These are phyloP conservation scores for Yamadazyma sp. DNA, from an alignment of 805 yeast species.

Conservation along the genomic window DNA sequence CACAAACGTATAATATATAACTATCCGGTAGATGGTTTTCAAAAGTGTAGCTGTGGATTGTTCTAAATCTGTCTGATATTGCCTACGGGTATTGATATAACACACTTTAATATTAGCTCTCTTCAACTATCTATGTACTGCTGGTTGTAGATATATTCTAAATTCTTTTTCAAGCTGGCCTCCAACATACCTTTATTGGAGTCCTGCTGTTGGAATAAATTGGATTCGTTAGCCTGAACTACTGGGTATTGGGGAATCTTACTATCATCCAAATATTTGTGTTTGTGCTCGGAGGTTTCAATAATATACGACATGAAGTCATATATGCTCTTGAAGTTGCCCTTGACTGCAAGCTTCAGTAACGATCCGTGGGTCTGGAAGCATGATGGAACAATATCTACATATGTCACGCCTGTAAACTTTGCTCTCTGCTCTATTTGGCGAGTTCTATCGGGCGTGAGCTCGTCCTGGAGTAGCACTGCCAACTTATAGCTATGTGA, in stretches of 20 bases:
- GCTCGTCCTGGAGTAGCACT: constrained; percentile 3
- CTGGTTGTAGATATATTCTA: constrained; percentile 11
- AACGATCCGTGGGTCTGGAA: constrained; percentile 2
- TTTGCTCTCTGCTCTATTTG: constrained; percentile 16
- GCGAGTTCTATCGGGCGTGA: constrained; percentile 10
- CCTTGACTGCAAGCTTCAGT: constrained; percentile 17
- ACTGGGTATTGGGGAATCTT: constrained; percentile 16
- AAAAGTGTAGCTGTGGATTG: no score
- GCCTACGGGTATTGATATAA: no score
- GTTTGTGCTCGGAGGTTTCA: constrained; percentile 9
- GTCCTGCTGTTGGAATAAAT: constrained; percentile 18
- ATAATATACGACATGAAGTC: constrained; percentile 14
- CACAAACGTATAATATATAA: neutral
- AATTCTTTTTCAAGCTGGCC: constrained; percentile 6
- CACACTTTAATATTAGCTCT: no score
- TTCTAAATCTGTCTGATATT: no score
- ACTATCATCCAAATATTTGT: constrained; percentile 17
- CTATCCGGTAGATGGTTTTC: neutral
- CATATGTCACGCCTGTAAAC: constrained; percentile 5
- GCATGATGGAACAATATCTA: constrained; percentile 10
- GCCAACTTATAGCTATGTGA: constrained; percentile 4
- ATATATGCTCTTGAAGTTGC: constrained; percentile 23
- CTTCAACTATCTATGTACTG: constrained; percentile 12
- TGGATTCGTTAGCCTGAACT: constrained; percentile 19
- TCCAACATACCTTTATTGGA: constrained; percentile 15